Base-by-base conservation (phyloP, 371 early-diverging fungal genomes). In the Haplosporangium sp. region DNA sequence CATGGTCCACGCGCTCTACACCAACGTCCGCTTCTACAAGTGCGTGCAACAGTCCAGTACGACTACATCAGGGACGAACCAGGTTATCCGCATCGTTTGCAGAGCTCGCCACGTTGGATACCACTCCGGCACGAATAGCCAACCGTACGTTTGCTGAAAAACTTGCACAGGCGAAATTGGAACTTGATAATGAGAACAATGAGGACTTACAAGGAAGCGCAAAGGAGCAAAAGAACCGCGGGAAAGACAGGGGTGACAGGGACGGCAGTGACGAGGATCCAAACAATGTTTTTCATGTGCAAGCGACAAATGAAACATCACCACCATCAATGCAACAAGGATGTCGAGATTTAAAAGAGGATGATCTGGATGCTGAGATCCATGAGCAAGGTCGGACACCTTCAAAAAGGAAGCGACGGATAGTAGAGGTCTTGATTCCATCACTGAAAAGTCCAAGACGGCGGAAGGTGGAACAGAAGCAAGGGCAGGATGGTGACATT, bases 11-110 rank as follows among this genome's bases (percentile, higher is more conserved):
- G 40, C 18, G 52, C 21, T 43, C 52, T 10, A 38, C 55, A 23
- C 37, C 51, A 48, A 42, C 29, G 4, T 29, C 29, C 29, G 4
- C 29, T 29, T 29, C 29, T 29, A 29, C 14, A 58, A 67, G 63
- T 18, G 46, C 12, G 13, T 21, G 21, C 37, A 52, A 10, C 20
- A 61, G 53, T 38, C 64, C 64, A 6, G 40, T 37, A 16, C 55
- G 42, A 21, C 58, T 13, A 37, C 50, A 43, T 6, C 6, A 13
- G n/a, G 21, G 56, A 13, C 64, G 56, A 46, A 64, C 74, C 1
- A 47, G 69, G 18, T 41, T 68, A 11, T 74, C 68, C 6, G 74
- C 64, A 13, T 59, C 64, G 0, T 74, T 64, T 55, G 20, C 48
- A n/a, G 68, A 63, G 5, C 61, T 61, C 2, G 11, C 45, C 2